phyloP scores from a whole-genome alignment of 768 basidiomycete species.

The Serendipita sp. region DNA sequence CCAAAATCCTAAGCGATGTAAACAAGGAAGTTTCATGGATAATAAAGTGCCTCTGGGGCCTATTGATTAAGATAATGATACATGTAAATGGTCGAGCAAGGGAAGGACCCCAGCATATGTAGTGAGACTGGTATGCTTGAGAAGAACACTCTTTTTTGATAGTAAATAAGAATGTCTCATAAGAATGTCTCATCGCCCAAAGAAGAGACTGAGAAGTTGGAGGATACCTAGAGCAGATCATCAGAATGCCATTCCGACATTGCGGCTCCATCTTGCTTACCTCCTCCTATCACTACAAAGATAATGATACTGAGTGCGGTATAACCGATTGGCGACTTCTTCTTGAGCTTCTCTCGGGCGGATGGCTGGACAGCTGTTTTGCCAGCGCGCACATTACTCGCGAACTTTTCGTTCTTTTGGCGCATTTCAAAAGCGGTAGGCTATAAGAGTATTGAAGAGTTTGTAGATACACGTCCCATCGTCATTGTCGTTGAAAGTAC shows the following conservation, averaged over 20 bases:
- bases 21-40: neutral
- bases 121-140: no score
- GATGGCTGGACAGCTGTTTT: slow-evolving; percentile 63
- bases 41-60: neutral
- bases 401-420: slow-evolving; percentile 67
- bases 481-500: neutral
- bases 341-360: slow-evolving; percentile 50
- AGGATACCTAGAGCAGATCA: neutral
- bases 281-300: slow-evolving; percentile 69
- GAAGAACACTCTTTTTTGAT: neutral
- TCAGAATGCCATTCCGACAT: neutral
- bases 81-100: neutral
- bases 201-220: slow-evolving; percentile 1
- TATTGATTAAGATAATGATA: neutral
- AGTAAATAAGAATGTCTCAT: neutral
- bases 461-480: neutral
- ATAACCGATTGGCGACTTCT: slow-evolving; percentile 54
- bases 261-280: slow-evolving; percentile 26
- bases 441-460: slow-evolving; percentile 21
- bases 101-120: no score
- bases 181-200: neutral
- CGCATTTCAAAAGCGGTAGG: slow-evolving; percentile 74
- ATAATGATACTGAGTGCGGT: slow-evolving; percentile 51
- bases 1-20: neutral
- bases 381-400: slow-evolving; percentile 50